phyloP scores from a whole-genome alignment of 805 yeast genomes.

The Candida sphagnicola region DNA sequence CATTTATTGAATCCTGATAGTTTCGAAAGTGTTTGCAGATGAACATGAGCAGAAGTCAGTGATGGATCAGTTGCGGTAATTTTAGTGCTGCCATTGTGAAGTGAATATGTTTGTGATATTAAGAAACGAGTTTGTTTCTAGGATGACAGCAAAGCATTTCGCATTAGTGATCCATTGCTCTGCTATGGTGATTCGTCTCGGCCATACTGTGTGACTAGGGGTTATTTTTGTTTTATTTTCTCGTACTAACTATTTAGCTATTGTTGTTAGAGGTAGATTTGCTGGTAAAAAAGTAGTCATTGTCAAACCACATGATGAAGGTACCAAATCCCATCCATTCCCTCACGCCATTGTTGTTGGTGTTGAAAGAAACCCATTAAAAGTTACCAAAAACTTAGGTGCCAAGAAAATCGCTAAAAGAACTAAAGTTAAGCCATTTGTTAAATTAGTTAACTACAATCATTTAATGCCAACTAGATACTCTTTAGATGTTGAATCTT shows the following conservation, averaged over 20 bases:
- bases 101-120: not conserved
- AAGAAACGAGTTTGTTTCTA: not conserved
- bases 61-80: not conserved
- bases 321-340: conserved; percentile 97
- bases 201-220: too few relatives aligned
- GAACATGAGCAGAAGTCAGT: not conserved
- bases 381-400: conserved; percentile 92
- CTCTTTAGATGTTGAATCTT: conserved; percentile 93
- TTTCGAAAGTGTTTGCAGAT: too few relatives aligned
- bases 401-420: conserved; percentile 96
- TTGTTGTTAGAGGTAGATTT: conserved; percentile 99
- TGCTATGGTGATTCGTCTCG: too few relatives aligned
- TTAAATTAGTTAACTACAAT: conserved; percentile 99
- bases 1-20: too few relatives aligned
- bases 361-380: conserved; percentile 96
- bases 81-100: not conserved
- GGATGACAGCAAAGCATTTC: not conserved
- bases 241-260: conserved; percentile 60
- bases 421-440: conserved; percentile 98
- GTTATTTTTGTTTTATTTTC: too few relatives aligned
- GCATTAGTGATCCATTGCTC: not conserved
- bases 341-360: conserved; percentile 99
- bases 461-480: conserved; percentile 99
- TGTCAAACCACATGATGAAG: conserved; percentile 97
- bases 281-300: conserved; percentile 99